These are phyloP conservation scores for Phaffomyces thermotolerans DNA, from an alignment of 805 yeast genomes.

Conservation along the genomic window DNA sequence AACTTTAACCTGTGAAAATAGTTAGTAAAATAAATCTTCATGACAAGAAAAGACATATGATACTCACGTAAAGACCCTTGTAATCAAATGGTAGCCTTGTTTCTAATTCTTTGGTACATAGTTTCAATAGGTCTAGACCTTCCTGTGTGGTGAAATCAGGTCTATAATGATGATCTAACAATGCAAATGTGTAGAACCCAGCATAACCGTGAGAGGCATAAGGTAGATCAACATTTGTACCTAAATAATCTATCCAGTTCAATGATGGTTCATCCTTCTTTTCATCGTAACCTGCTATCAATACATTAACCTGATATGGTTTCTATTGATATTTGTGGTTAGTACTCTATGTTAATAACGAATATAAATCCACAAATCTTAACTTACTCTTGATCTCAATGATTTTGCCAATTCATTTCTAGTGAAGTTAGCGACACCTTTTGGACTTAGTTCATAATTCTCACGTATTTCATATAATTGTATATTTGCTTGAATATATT, in stretches of 20 bases:
- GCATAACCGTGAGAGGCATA: conserved; percentile 99
- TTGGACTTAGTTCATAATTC: conserved; percentile 71
- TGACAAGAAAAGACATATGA: neutral
- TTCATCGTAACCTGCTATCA: conserved; percentile 76
- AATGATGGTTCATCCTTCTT: conserved; percentile 54
- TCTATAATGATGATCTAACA: conserved; percentile 85
- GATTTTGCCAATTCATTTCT: conserved; percentile 85
- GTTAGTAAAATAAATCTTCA: conserved; percentile 8
- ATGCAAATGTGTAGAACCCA: conserved; percentile 87
- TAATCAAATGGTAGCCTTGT: conserved; percentile 89
- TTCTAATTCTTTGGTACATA: conserved; percentile 72
- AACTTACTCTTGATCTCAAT: conserved; percentile 63
- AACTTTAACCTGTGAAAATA: conserved; percentile 40
- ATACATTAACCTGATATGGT: conserved; percentile 91
- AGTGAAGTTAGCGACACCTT: conserved; percentile 81
- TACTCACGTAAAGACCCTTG: conserved; percentile 61
- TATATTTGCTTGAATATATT: conserved; percentile 86
- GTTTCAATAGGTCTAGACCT: conserved; percentile 65
- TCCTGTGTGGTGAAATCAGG: conserved; percentile 68
- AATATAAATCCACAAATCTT: too few species aligned
- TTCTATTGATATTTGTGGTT: conserved; percentile 33
- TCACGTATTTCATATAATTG: conserved; percentile 85
- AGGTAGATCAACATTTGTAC: conserved; percentile 85
- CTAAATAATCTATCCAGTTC: conserved; percentile 89
- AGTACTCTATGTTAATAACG: neutral